Base-by-base conservation (phyloP, 345 rosid species). In the Acer negundo region DNA sequence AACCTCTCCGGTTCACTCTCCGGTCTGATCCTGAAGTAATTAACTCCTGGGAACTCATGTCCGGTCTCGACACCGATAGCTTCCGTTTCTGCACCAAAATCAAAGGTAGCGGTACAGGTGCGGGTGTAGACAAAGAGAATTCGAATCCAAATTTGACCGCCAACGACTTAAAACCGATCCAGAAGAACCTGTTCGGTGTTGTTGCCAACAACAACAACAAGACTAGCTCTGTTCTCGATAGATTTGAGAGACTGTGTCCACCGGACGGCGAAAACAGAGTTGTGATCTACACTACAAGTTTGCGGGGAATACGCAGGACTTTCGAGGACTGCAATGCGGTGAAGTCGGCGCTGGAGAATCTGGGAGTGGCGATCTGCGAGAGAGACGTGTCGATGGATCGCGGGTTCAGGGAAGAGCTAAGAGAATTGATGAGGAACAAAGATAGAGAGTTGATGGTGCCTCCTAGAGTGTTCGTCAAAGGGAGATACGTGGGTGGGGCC, bases 11-110 rank as follows among this genome's bases (percentile, higher is more conserved):
- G n/a, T 75, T 86, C 84, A 79, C 90, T 26, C 78, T 86, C 64
- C 86, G 83, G 16, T 76, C 87, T 16, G 88, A 85, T 13, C 92
- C 90, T 1, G 95, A 93, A 79, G 81, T 90, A 72, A 95, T 93
- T 53, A 92, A 93, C 82, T 91, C 95, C 2, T 93, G 95, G 97
- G 98, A 93, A 77, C 92, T 95, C 68, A 95, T 93, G 97, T 91
- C 93, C 26, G 91, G 97, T 19, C 93, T 93, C 22, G 98, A 92
- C 73, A 76, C 88, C 5, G 97, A 91, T 7, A 93, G 98, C 83
- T 92, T 92, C 85, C 92, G 98, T 10, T 93, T 95, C 86, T 82
- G 89, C 0, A 84, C 93, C 23, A 80, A 84, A 16, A 72, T 82
- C 19, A 83, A 75, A 64, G 75, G 66, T 40, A 10, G 49, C 49